Evolutionary conservation across 75 land plant genomes (phyloP).

Genomic region (Selaginella moellendorffii): DNA sequence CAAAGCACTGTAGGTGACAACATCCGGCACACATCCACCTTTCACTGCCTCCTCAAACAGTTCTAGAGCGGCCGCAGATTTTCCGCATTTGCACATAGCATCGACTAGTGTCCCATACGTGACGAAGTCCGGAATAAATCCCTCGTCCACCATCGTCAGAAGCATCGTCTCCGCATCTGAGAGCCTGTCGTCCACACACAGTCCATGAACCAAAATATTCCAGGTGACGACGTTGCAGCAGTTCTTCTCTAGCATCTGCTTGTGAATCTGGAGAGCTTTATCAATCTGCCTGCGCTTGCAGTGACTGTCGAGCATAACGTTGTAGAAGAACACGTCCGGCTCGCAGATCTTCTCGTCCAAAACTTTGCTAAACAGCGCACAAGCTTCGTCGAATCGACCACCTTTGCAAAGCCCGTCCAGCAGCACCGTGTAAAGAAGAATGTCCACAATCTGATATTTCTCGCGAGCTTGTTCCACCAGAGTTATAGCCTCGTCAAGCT

Average conservation of each 20-base stretch:
- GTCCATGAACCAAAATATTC: conserved; percentile 3
- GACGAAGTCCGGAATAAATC: neutral
- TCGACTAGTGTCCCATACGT: conserved; percentile 3
- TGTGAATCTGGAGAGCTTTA: neutral
- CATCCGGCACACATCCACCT: neutral
- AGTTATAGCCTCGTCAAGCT: neutral
- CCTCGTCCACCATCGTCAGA: neutral
- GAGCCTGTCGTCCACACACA: neutral
- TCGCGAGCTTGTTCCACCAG: neutral
- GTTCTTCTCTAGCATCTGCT: neutral
- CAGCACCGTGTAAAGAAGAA: neutral
- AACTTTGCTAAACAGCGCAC: neutral
- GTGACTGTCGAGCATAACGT: neutral
- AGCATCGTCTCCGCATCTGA: neutral
- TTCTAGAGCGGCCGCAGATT: neutral
- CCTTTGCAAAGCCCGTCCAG: neutral
- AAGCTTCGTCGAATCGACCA: neutral
- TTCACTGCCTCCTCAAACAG: neutral
- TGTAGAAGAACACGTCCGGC: conserved; percentile 2
- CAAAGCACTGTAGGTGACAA: neutral
- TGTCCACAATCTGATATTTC: neutral
- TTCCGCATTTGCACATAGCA: neutral
- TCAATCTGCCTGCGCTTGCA: neutral
- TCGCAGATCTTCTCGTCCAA: neutral
- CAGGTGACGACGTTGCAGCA: neutral